These are phyloP conservation scores for Aspergillus uvarum DNA, from an alignment of 2,329 filamentous ascomycete species.

Conservation along the genomic window DNA sequence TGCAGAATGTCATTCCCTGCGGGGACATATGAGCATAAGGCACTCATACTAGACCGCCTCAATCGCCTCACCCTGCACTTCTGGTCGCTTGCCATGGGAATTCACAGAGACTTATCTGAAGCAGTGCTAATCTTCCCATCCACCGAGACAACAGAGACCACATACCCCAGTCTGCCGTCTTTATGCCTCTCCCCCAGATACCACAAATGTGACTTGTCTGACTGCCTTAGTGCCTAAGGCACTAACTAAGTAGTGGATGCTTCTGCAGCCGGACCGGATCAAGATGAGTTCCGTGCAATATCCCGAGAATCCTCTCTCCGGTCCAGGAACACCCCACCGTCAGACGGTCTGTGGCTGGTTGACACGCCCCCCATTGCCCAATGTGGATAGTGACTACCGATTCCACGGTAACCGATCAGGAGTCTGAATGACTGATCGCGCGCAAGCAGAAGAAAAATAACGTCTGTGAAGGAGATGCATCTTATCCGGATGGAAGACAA, in stretches of 20 bases:
- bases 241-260: not conserved
- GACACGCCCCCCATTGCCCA: not conserved
- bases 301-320: not conserved
- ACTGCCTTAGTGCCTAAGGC: not conserved
- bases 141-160: not conserved
- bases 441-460: not conserved
- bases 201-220: not conserved
- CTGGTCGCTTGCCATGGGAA: too few relatives aligned
- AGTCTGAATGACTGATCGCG: slow-evolving; percentile 2
- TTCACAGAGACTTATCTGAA: too few relatives aligned
- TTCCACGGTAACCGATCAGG: not conserved
- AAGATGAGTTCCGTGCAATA: not conserved
- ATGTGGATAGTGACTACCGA: not conserved
- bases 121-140: not conserved
- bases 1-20: too few relatives aligned
- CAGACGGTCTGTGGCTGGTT: slow-evolving; percentile 3
- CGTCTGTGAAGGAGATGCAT: not conserved
- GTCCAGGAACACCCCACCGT: slow-evolving; percentile 6
- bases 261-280: slow-evolving; percentile 11
- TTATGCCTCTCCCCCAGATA: not conserved
- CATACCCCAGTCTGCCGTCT: not conserved
- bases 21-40: too few relatives aligned
- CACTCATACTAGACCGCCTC: too few relatives aligned
- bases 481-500: not conserved
- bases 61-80: too few relatives aligned